Conservation (phyloP, 2,329 filamentous ascomycete species). For the Lithohypha guttulata region DNA sequence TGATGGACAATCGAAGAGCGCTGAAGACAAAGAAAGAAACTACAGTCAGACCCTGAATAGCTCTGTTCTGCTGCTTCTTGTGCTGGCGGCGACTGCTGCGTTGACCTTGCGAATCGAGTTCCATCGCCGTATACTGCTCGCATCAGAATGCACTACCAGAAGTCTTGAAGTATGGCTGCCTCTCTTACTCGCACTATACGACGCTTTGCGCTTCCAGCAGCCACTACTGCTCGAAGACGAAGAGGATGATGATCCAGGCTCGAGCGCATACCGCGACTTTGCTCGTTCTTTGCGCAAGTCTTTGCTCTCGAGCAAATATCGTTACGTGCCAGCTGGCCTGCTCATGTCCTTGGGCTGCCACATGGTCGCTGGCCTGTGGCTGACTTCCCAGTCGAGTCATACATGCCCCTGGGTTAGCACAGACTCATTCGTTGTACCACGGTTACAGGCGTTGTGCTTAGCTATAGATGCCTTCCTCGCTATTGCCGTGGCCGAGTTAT, state of each 20-base stretch:
- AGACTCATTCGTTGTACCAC: slow-evolving; percentile 27
- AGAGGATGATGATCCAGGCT: slow-evolving; percentile 15
- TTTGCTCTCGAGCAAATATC: slow-evolving; percentile 27
- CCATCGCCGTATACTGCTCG: slow-evolving; percentile 30
- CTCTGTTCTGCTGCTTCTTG: slow-evolving; percentile 1
- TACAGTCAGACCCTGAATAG: not conserved
- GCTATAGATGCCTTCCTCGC: slow-evolving; percentile 34
- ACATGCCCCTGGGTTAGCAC: slow-evolving; percentile 37
- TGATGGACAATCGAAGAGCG: not conserved
- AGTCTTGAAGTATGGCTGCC: slow-evolving; percentile 27
- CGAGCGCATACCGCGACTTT: slow-evolving; percentile 19
- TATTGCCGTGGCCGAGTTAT: slow-evolving; percentile 24
- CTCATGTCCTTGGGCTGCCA: slow-evolving; percentile 32
- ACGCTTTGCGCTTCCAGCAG: slow-evolving; percentile 28
- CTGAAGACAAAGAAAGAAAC: slow-evolving; percentile 4
- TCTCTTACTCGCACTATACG: slow-evolving; percentile 32
- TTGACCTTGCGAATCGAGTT: slow-evolving; percentile 30
- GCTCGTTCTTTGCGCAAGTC: slow-evolving; percentile 25
- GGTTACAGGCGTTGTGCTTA: slow-evolving; percentile 29
- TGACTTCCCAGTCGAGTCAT: slow-evolving; percentile 35
- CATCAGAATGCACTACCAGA: slow-evolving; percentile 33
- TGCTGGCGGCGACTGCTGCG: slow-evolving; percentile 19
- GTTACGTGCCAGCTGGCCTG: slow-evolving; percentile 30
- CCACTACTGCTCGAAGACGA: slow-evolving; percentile 19
- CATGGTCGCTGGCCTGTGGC: slow-evolving; percentile 27